Evolutionary conservation across 2,329 filamentous ascomycete genomes (phyloP).

Genomic region (Neonectria faginata): DNA sequence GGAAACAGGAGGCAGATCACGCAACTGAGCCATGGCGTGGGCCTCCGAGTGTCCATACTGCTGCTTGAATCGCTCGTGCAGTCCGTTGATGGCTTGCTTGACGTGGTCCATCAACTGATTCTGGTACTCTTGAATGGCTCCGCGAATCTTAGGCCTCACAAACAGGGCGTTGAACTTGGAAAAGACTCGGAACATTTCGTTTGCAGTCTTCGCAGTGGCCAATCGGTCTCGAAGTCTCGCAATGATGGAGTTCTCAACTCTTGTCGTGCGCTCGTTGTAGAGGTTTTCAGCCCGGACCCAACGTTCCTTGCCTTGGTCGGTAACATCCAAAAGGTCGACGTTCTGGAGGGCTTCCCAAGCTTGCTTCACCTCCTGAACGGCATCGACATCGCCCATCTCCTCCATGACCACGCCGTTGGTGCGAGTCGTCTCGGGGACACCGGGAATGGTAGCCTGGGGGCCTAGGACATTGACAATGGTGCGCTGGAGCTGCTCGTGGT

Average conservation of each 20-base stretch:
- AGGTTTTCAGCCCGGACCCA: conserved; percentile 96
- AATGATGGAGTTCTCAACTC: conserved; percentile 99
- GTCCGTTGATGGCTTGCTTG: conserved; percentile 90
- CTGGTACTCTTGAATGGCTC: conserved; percentile 97
- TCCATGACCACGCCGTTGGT: conserved; percentile 80
- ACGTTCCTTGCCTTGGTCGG: conserved; percentile 85
- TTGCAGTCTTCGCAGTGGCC: conserved; percentile 95
- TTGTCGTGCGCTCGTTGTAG: conserved; percentile 96
- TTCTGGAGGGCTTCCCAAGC: conserved; percentile 95
- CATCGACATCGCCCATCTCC: conserved; percentile 96
- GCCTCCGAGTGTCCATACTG: conserved; percentile 99
- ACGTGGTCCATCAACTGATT: conserved; percentile 98
- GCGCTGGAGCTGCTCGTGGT: conserved; percentile 95
- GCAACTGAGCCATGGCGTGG: conserved; percentile 96
- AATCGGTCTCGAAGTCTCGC: conserved; percentile 90
- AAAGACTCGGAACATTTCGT: conserved; percentile 99
- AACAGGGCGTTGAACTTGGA: conserved; percentile 99
- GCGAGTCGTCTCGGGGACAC: conserved; percentile 62
- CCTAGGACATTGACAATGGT: conserved; percentile 98
- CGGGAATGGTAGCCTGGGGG: conserved; percentile 71
- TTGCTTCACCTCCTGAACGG: conserved; percentile 94
- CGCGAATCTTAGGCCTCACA: conserved; percentile 97
- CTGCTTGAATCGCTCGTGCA: conserved; percentile 98
- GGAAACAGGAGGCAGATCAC: conserved; percentile 93
- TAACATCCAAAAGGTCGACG: conserved; percentile 94